Evolutionary conservation across 768 basidiomycete species (phyloP), one percentile per base, ranked within the genome.

Genomic region (Lepiota subincarnata): DNA sequence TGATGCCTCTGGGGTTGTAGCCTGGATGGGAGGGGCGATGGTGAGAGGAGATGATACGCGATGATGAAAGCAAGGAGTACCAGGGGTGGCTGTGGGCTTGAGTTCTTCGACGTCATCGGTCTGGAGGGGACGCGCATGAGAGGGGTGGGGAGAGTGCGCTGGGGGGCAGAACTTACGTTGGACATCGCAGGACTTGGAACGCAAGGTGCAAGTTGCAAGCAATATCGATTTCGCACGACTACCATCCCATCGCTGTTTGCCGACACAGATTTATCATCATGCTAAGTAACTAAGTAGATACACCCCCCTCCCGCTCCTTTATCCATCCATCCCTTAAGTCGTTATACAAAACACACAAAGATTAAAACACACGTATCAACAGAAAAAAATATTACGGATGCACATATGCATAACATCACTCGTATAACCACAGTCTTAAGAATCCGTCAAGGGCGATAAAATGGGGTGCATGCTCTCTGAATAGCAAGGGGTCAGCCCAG

Each of bases 141-240:
- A 42, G 37, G 38, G 47, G 34, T 46, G 51, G 8, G 19, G 11
- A 14, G 6, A 19, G 22, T 6, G 7, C 56, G 19, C 4, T 1
- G 18, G 19, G 19, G 3, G 24, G 24, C 24, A 5, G 56, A 48
- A 74, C 80, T 62, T 61, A 82, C 80, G 57, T 72, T 64, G 60
- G 82, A 76, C 83, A 85, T 85, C n/a, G 28, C 14, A n/a, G 31
- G 36, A 56, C 48, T 51, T 41, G 50, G 50, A 43, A 56, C 24
- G 24, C 3, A 24, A 24, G 24, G 24, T 24, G 24, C 24, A 24
- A 24, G 24, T 24, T 24, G 24, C 24, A 24, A 24, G 24, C 66
- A 63, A 71, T 68, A 83, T 83, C 80, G 84, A 86, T 87, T 85
- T 87, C 84, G 63, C 85, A 87, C 84, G 83, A 64, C 48, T 73